Evolutionary conservation across 2,329 filamentous ascomycete species (phyloP), one percentile per base, ranked within the genome.

Genomic region (Lecanicillium sp.): DNA sequence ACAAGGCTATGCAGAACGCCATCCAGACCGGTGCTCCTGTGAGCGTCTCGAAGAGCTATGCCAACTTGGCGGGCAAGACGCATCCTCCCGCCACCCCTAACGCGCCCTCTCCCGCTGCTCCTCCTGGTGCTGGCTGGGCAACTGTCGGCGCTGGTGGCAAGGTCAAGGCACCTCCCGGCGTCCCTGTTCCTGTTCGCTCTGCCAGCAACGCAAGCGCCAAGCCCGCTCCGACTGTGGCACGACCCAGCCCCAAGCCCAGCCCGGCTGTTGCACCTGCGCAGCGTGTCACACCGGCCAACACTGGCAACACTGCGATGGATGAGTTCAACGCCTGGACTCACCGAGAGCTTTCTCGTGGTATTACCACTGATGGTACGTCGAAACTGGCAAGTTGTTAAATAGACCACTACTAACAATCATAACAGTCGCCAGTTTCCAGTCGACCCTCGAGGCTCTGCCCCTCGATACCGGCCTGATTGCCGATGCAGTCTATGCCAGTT

Each of bases 321-420:
- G 93, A 97, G 66, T 94, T 98, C 66, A 84, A 83, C 61, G 96
- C 94, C 67, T 98, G 93, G 93, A 82, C 90, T 15, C 82, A 86
- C 57, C 77, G 81, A 48, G 84, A 93, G 63, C 74, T 98, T 54
- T 77, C 79, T 48, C 84, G 87, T 50, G 90, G 90, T 53, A 86
- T 79, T 33, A 68, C 70, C 38, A 71, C 69, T 46, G 74, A 79
- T 57, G 71, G 75, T 78, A 65, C 72, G 75, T 73, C 29, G 1
- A 5, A 27, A 15, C 10, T 10, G 5, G 20, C 14, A 20, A 14
- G 19, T 4, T 12, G 10, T 3, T 9, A 15, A 24, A 23, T 15
- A 32, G 30, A 9, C 6, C n/a, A 4, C n/a, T 23, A 17, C 10
- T 42, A 27, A 27, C 37, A 8, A 21, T 21, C 40, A 44, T 37